A percentile compares a stretch with the other conserved stretches of the same genome.
phyloP scores from a whole-genome alignment of 129 eudicot genomes.

The Lactuca sativa region DNA sequence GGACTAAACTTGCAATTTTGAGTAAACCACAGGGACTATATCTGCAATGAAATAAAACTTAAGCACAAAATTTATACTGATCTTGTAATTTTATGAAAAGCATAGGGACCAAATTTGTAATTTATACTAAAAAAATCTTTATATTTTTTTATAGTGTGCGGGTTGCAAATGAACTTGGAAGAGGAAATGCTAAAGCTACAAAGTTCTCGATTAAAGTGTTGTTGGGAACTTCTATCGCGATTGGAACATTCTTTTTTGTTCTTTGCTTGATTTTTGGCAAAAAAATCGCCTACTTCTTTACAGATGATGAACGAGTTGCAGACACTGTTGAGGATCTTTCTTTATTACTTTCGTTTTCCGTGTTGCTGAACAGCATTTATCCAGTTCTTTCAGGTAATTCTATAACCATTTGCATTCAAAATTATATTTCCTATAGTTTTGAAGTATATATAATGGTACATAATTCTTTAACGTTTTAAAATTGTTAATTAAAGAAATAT shows the following conservation, averaged over 20 bases:
- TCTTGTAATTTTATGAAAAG: too few species aligned
- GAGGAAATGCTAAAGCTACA: conserved; percentile 79
- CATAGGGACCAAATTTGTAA: too few species aligned
- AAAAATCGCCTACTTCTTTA: conserved; percentile 60
- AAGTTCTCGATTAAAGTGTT: conserved; percentile 78
- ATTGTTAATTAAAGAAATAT: too few species aligned
- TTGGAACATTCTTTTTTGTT: conserved; percentile 61
- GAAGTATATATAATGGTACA: too few species aligned
- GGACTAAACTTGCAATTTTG: too few species aligned
- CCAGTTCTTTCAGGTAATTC: conserved; percentile 78
- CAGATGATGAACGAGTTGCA: conserved; percentile 62
- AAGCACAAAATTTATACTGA: too few species aligned
- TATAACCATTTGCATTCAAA: not conserved
- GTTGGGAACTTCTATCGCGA: conserved; percentile 54
- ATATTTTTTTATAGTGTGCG: conserved; percentile 48
- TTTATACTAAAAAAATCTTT: not conserved
- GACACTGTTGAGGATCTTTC: conserved; percentile 66
- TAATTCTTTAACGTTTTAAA: not conserved
- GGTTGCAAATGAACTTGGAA: conserved; percentile 89
- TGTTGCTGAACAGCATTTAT: conserved; percentile 73
- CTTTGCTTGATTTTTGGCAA: conserved; percentile 63
- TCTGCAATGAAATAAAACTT: too few species aligned
- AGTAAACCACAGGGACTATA: too few species aligned
- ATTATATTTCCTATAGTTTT: not conserved
- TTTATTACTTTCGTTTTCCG: conserved; percentile 60